Conservation (phyloP, 2,329 filamentous ascomycete genomes). For the Stemphylium beticola region DNA sequence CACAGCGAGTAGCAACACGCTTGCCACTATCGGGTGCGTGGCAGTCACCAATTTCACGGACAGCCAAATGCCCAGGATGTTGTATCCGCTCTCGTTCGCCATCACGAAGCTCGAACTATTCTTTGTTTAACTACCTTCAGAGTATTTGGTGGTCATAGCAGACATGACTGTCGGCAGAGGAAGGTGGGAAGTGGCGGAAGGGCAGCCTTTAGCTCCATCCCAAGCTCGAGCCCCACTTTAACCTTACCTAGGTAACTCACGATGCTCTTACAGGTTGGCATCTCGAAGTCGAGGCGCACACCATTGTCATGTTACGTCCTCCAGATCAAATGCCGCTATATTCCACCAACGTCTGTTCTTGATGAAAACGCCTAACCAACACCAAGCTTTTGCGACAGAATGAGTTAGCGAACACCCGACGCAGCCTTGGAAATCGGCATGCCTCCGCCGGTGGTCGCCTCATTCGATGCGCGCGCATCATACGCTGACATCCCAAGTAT, state of each 20-base stretch:
- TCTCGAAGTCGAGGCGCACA: too few species aligned
- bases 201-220: background rate
- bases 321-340: background rate
- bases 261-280: too few species aligned
- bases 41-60: background rate
- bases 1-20: background rate
- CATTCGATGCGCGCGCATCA: background rate
- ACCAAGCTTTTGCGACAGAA: background rate
- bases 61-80: background rate
- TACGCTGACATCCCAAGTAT: background rate
- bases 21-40: conserved; percentile 4
- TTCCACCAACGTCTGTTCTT: background rate
- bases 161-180: background rate
- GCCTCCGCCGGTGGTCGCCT: background rate
- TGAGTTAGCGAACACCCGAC: background rate
- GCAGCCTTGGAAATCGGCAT: background rate
- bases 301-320: too few species aligned
- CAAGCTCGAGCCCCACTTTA: too few species aligned
- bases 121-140: background rate
- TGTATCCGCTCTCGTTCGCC: background rate
- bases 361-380: background rate
- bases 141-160: background rate
- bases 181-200: background rate
- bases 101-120: background rate
- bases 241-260: too few species aligned